Evolutionary conservation across 2,329 filamentous ascomycete genomes (phyloP).

Genomic region (Fusarium continuum): DNA sequence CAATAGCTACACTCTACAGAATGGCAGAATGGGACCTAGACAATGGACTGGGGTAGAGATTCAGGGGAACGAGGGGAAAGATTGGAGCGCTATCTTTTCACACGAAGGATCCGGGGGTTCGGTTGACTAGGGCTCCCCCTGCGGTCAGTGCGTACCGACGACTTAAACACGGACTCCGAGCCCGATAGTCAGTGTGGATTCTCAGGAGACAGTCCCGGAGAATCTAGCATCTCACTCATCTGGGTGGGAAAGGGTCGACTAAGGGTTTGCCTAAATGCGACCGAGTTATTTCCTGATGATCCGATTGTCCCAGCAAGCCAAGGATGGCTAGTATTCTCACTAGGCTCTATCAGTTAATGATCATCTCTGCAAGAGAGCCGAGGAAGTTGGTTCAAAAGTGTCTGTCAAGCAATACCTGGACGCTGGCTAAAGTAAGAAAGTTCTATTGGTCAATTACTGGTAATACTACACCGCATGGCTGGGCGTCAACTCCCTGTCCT

Average conservation of each 20-base stretch:
- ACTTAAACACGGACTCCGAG: background rate
- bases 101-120: constrained; percentile 6
- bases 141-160: background rate
- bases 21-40: background rate
- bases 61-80: background rate
- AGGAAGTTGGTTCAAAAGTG: background rate
- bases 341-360: background rate
- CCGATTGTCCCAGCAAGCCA: background rate
- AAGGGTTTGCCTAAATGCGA: no score
- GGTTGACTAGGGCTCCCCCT: background rate
- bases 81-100: background rate
- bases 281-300: background rate
- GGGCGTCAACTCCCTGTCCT: constrained; percentile 14
- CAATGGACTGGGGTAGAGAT: background rate
- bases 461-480: constrained; percentile 9
- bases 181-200: background rate
- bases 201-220: background rate
- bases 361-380: background rate
- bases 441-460: background rate
- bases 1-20: no score
- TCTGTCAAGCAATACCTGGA: background rate
- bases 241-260: background rate
- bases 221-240: background rate
- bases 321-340: background rate
- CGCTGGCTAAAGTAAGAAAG: background rate